These are phyloP conservation scores for Thelonectria rubi DNA, from an alignment of 2,329 filamentous ascomycete species.

Conservation along the genomic window DNA sequence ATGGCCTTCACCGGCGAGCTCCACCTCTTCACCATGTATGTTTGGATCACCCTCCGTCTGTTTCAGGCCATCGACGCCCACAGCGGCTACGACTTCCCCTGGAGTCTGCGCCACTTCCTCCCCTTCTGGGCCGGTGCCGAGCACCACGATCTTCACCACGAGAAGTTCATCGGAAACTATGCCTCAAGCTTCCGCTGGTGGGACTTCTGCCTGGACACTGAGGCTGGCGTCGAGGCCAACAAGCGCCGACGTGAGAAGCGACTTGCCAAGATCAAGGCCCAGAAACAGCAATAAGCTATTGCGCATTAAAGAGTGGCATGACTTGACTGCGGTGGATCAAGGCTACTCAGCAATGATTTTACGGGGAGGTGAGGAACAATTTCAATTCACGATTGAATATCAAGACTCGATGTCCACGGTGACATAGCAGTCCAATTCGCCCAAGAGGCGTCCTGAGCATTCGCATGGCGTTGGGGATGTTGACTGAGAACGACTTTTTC, in stretches of 20 bases:
- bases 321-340: slow-evolving; percentile 41
- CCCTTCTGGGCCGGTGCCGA: slow-evolving; percentile 98
- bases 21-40: slow-evolving; percentile 97
- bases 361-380: slow-evolving; percentile 21
- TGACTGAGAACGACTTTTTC: slow-evolving; percentile 42
- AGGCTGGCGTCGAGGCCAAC: slow-evolving; percentile 86
- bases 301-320: slow-evolving; percentile 15
- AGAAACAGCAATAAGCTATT: slow-evolving; percentile 69
- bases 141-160: slow-evolving; percentile 97
- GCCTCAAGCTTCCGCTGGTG: slow-evolving; percentile 98
- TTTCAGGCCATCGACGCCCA: slow-evolving; percentile 99
- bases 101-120: slow-evolving; percentile 93
- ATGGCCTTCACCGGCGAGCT: slow-evolving; percentile 84
- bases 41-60: slow-evolving; percentile 91
- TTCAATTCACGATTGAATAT: slow-evolving; percentile 38
- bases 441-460: slow-evolving; percentile 37
- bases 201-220: slow-evolving; percentile 94
- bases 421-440: slow-evolving; percentile 33
- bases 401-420: slow-evolving; percentile 33
- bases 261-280: slow-evolving; percentile 69
- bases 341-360: slow-evolving; percentile 18
- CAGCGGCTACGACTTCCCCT: slow-evolving; percentile 98
- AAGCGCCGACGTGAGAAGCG: slow-evolving; percentile 85
- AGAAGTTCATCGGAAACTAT: slow-evolving; percentile 99
- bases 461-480: slow-evolving; percentile 45